These are phyloP conservation scores for Ophiocordyceps sinensis DNA, from an alignment of 2,329 filamentous ascomycete species.

Conservation along the genomic window DNA sequence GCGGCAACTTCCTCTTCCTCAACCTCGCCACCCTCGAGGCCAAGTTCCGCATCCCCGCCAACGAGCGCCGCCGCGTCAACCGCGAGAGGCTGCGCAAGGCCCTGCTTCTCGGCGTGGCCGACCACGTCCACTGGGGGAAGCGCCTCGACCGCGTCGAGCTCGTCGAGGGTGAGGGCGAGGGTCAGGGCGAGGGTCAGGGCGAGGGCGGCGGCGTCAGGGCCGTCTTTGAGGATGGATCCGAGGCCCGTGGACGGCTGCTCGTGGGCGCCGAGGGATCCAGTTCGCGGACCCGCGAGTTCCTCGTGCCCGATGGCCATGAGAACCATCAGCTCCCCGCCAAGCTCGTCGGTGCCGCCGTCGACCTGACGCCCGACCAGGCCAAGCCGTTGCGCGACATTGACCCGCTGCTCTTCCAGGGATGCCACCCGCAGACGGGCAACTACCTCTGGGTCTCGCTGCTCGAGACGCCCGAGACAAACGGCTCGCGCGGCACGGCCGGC, in stretches of 20 bases:
- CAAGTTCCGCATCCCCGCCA: constrained; percentile 23
- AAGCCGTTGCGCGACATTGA: constrained; percentile 30
- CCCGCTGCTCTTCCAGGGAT: constrained; percentile 38
- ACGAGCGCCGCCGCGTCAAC: constrained; percentile 19
- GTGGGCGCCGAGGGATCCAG: constrained; percentile 26
- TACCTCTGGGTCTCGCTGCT: constrained; percentile 36
- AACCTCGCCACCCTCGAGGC: constrained; percentile 22
- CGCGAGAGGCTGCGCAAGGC: constrained; percentile 19
- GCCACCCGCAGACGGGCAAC: constrained; percentile 32
- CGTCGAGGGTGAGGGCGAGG: constrained; percentile 2
- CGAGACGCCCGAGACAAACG: constrained; percentile 23
- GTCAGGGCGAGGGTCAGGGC: too few relatives aligned
- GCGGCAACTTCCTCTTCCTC: constrained; percentile 24
- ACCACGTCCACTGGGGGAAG: constrained; percentile 18
- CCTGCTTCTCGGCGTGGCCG: constrained; percentile 13
- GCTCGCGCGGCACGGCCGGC: constrained; percentile 13
- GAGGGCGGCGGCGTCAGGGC: constrained; percentile 10
- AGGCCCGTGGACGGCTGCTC: constrained; percentile 17
- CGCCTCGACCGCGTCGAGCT: constrained; percentile 13
- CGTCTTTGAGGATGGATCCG: constrained; percentile 17
- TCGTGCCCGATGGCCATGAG: constrained; percentile 16
- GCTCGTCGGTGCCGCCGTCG: constrained; percentile 21
- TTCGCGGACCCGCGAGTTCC: constrained; percentile 19
- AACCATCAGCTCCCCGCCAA: constrained; percentile 21
- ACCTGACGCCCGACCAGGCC: constrained; percentile 22